Percentiles rank a stretch among this genome's conserved stretches.
These are phyloP conservation scores for Primulina huaijiensis DNA, from an alignment of 257 asterid species.

Conservation along the genomic window DNA sequence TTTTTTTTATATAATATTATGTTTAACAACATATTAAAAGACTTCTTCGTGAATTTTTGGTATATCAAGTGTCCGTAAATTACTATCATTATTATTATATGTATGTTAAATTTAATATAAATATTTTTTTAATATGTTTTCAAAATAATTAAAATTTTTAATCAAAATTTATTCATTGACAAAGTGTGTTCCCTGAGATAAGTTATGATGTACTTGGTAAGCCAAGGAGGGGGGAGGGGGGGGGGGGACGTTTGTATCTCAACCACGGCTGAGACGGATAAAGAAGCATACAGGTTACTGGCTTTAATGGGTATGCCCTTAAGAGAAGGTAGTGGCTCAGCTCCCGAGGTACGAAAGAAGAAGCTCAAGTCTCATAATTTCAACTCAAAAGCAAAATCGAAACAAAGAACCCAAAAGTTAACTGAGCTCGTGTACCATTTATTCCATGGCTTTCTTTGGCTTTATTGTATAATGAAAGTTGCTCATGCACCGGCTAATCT, in stretches of 20 bases:
- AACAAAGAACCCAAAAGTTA: slow-evolving; percentile 47
- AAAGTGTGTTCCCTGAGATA: slow-evolving; percentile 90
- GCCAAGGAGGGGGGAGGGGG: slow-evolving; percentile 95
- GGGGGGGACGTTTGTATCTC: slow-evolving; percentile 96
- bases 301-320: slow-evolving; percentile 98
- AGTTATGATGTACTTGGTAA: slow-evolving; percentile 67
- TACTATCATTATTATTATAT: too few species aligned
- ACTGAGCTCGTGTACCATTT: slow-evolving; percentile 20
- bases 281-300: slow-evolving; percentile 69
- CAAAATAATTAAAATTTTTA: too few species aligned
- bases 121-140: too few species aligned
- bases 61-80: too few species aligned
- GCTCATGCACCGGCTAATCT: background rate
- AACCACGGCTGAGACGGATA: slow-evolving; percentile 79
- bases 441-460: background rate
- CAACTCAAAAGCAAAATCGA: slow-evolving; percentile 74
- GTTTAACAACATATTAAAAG: too few species aligned
- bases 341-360: slow-evolving; percentile 54
- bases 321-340: slow-evolving; percentile 54
- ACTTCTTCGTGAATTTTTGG: too few species aligned
- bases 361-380: slow-evolving; percentile 90
- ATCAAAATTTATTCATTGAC: too few species aligned
- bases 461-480: too few species aligned
- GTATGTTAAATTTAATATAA: too few species aligned
- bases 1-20: too few species aligned